A percentile compares a stretch with the other conserved stretches of the same genome.
Conservation (phyloP, 2,329 filamentous ascomycete species). For the Macrophomina pseudophaseolina region DNA sequence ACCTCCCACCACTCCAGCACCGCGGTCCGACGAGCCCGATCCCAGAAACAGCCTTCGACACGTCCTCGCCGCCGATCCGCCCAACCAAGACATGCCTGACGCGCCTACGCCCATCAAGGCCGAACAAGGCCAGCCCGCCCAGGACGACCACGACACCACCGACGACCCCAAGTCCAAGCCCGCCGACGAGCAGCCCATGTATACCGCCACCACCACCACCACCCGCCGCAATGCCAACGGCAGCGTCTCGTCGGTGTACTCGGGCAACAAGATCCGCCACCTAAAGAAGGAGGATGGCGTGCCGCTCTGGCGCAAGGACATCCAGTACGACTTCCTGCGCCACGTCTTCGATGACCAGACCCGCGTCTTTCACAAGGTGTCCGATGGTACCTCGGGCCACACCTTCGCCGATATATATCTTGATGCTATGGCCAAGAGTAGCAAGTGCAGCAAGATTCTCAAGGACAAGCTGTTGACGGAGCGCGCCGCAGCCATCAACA, state of each 20-base stretch:
- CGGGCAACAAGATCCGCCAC: constrained; percentile 78
- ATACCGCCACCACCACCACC: constrained; percentile 56
- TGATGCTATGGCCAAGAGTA: constrained; percentile 97
- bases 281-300: constrained; percentile 89
- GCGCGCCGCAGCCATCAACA: constrained; percentile 88
- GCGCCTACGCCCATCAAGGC: constrained; percentile 31
- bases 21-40: constrained; percentile 34
- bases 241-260: constrained; percentile 69
- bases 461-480: constrained; percentile 96
- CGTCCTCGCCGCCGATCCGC: constrained; percentile 43
- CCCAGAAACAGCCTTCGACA: constrained; percentile 47
- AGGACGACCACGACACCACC: constrained; percentile 39
- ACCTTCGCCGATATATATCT: constrained; percentile 96
- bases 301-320: constrained; percentile 84
- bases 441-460: constrained; percentile 98
- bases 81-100: constrained; percentile 36
- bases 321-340: constrained; percentile 84
- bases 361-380: constrained; percentile 87
- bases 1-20: constrained; percentile 23
- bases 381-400: constrained; percentile 75
- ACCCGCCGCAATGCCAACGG: constrained; percentile 68
- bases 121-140: constrained; percentile 37
- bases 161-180: constrained; percentile 38
- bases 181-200: constrained; percentile 40
- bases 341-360: constrained; percentile 78